Base-by-base conservation (phyloP, 495 filamentous ascomycete species). In the Barbatosphaeria neglecta region DNA sequence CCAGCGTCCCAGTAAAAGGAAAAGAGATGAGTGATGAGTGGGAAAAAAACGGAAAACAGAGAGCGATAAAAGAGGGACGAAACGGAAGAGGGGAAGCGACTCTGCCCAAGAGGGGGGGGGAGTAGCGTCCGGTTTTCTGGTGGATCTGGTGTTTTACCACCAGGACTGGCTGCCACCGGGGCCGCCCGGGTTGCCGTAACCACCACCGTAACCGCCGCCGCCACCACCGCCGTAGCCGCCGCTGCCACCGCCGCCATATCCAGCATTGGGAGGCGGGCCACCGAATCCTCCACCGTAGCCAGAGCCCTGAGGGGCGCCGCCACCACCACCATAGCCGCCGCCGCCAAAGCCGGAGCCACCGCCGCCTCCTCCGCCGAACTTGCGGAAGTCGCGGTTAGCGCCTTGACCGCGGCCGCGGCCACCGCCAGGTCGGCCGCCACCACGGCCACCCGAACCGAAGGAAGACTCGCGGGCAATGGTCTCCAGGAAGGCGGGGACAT, bases 381-480 rank as follows among this genome's bases (percentile, higher is more conserved):
- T 89, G 68, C 92, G 86, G 71, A 95, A 84, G 64, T 97, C 93
- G 63, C 89, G 87, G 61, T 84, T 92, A 53, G 73, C 70, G 49
- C 78, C 69, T 50, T 76, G 75, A 48, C 80, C 81, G 49, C 81
- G 77, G n/a, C 75, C 69, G 47, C 76, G 68, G 40, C 78, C 74
- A 56, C 84, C 82, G 52, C 84, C 77, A 48, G 31, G 31, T 5
- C 83, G 74, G 48, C 87, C 75, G 49, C 87, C 76, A 46, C 88
- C 75, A 38, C 84, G 70, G 46, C 86, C 73, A 58, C 86, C 74
- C 38, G 86, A 76, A 43, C 86, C 86, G 55, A 81, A 86, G 52
- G 84, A 82, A 41, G 86, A 84, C 71, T 96, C 92, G 50, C 92
- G 88, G 58, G 92, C 89, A 70, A 96, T 93, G 59, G 82, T 90